phyloP scores from a whole-genome alignment of 345 rosid species.

The Passiflora organensis region DNA sequence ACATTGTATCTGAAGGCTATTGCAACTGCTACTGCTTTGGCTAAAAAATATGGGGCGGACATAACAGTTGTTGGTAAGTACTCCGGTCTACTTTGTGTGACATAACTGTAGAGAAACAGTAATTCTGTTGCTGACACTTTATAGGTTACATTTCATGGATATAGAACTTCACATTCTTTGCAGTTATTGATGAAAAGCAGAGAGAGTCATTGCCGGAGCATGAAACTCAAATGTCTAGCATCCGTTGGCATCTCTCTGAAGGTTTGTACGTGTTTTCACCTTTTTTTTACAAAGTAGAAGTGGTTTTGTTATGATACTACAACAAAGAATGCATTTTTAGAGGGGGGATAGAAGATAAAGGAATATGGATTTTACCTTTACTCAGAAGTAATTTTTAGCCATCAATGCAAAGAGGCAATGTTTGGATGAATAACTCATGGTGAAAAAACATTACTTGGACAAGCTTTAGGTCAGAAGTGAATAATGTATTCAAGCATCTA shows the following conservation, averaged over 20 bases:
- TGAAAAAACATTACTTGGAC: too few species aligned
- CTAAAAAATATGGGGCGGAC: constrained; percentile 87
- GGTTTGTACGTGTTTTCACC: constrained; percentile 29
- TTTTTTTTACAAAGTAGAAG: neutral
- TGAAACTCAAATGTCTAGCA: constrained; percentile 72
- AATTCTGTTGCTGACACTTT: constrained; percentile 3
- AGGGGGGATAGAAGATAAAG: too few species aligned
- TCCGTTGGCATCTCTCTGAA: constrained; percentile 89
- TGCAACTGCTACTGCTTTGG: constrained; percentile 81
- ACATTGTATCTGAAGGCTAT: constrained; percentile 50
- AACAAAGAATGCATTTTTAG: too few species aligned
- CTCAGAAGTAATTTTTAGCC: too few species aligned
- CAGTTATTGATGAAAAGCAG: constrained; percentile 78
- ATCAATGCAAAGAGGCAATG: too few species aligned
- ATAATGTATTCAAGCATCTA: too few species aligned
- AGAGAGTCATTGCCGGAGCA: constrained; percentile 73
- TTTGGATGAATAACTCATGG: too few species aligned
- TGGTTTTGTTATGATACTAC: neutral
- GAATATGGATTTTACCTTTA: too few species aligned
- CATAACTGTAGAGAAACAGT: too few species aligned
- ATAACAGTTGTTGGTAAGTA: constrained; percentile 79
- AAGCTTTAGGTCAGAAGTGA: too few species aligned
- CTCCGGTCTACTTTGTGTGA: constrained; percentile 3
- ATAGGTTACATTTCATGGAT: constrained; percentile 21
- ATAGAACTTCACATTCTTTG: constrained; percentile 24